Evolutionary conservation across 2,329 filamentous ascomycete species (phyloP).

Genomic region (Sclerotinia sclerotiorum): DNA sequence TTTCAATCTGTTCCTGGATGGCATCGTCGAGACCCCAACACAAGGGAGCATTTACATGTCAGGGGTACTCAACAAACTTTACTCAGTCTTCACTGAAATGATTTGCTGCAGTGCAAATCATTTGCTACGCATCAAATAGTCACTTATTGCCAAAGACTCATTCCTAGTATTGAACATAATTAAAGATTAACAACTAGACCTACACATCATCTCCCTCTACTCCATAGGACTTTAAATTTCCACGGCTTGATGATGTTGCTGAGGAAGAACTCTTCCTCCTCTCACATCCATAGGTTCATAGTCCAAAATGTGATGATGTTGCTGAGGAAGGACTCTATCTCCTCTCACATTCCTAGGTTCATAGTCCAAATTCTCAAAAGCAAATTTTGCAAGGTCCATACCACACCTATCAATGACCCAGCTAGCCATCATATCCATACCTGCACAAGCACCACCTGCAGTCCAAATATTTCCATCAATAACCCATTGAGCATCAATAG

Average conservation of each 20-base stretch:
- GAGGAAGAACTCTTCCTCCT: constrained; percentile 39
- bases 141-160: rapidly evolving
- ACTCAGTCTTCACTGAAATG: neutral
- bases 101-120: neutral
- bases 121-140: neutral
- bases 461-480: constrained; percentile 50
- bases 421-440: constrained; percentile 42
- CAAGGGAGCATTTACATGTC: neutral
- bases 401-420: constrained; percentile 35
- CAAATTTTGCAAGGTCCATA: constrained; percentile 28
- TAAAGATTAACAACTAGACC: too few relatives aligned
- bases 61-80: neutral
- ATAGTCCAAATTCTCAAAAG: constrained; percentile 31
- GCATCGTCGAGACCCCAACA: neutral
- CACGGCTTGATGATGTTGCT: constrained; percentile 25
- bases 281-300: constrained; percentile 35
- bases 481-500: constrained; percentile 46
- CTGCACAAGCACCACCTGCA: constrained; percentile 47
- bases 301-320: constrained; percentile 29
- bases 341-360: constrained; percentile 40
- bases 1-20: neutral
- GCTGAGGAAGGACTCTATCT: constrained; percentile 30
- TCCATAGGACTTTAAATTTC: neutral
- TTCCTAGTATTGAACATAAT: neutral
- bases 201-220: too few relatives aligned